phyloP scores from a whole-genome alignment of 2,329 filamentous ascomycete species.

The Periconia digitata region DNA sequence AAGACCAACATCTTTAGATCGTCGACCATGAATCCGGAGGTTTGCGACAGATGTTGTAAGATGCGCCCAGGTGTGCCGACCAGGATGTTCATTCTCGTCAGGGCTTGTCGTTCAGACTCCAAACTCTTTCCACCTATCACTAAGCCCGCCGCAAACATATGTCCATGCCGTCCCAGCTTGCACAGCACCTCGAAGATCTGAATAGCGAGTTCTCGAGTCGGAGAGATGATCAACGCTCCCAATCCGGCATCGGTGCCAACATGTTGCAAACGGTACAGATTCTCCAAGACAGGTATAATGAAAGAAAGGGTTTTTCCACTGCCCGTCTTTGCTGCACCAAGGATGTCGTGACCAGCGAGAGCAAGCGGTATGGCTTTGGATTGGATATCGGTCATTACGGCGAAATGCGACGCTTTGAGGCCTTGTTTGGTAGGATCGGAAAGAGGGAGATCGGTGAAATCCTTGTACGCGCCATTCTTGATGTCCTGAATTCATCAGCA shows the following conservation, averaged over 20 bases:
- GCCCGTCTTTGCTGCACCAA: constrained; percentile 93
- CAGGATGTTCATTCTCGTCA: constrained; percentile 93
- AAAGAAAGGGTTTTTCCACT: constrained; percentile 96
- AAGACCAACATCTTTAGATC: constrained; percentile 91
- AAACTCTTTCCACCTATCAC: constrained; percentile 92
- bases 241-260: constrained; percentile 83
- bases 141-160: constrained; percentile 87
- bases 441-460: constrained; percentile 83
- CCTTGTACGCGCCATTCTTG: constrained; percentile 61
- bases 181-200: constrained; percentile 95
- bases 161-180: constrained; percentile 80
- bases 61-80: constrained; percentile 95
- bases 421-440: constrained; percentile 78
- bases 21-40: constrained; percentile 83
- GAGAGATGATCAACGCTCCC: constrained; percentile 88
- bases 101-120: constrained; percentile 80
- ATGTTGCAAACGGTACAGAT: constrained; percentile 85
- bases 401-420: constrained; percentile 84
- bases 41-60: constrained; percentile 94
- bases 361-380: constrained; percentile 83
- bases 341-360: constrained; percentile 81
- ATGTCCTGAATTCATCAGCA: constrained; percentile 54
- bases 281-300: constrained; percentile 87
- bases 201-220: constrained; percentile 90
- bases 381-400: constrained; percentile 89